Percentiles rank a stretch among this genome's conserved stretches.
Conservation (phyloP, 202 grass and related monocot genomes). For the Digitaria exilis region DNA sequence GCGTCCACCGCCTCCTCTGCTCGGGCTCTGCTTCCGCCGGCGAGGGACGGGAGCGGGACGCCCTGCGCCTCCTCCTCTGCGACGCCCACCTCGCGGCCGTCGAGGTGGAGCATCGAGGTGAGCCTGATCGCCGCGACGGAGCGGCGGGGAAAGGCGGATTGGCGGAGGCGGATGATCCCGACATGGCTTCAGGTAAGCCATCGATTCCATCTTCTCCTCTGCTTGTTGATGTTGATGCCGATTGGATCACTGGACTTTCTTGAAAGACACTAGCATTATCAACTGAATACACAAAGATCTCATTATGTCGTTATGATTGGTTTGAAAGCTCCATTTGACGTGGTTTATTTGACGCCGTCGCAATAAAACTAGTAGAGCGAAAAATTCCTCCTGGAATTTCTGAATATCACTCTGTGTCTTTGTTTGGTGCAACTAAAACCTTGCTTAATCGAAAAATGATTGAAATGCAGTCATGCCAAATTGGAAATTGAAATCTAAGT, state of each 20-base stretch:
- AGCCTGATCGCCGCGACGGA: not conserved
- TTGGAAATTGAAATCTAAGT: no score
- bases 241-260: not conserved
- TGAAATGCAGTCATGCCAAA: not conserved
- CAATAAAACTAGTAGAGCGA: not conserved
- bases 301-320: not conserved
- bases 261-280: not conserved
- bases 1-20: no score
- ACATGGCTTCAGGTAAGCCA: constrained; percentile 21
- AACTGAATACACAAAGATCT: no score
- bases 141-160: not conserved
- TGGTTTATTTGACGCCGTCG: not conserved
- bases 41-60: no score
- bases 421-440: not conserved
- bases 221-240: not conserved
- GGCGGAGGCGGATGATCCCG: not conserved
- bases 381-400: not conserved
- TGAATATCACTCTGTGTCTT: not conserved
- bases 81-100: constrained; percentile 2
- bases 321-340: not conserved
- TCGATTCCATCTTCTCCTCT: not conserved
- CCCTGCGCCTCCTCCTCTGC: no score
- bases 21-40: no score
- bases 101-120: not conserved
- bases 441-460: not conserved